Conservation (phyloP, 2,329 filamentous ascomycete genomes). For the Lachnellula cervina region DNA sequence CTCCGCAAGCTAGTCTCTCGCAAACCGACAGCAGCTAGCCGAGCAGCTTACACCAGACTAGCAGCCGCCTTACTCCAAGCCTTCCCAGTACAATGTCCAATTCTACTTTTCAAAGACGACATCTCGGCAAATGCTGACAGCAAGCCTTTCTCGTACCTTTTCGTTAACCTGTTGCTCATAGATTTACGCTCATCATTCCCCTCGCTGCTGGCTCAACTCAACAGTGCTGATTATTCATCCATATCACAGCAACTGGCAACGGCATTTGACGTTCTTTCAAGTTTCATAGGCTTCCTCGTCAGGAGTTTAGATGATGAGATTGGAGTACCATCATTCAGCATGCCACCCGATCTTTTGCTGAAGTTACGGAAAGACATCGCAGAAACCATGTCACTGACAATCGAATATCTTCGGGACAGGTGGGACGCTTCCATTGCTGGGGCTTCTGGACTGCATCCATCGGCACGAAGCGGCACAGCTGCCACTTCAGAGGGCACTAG, state of each 20-base stretch:
- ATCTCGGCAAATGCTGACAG: slow-evolving; percentile 25
- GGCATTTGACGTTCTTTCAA: slow-evolving; percentile 57
- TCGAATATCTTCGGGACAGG: slow-evolving; percentile 64
- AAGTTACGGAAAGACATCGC: slow-evolving; percentile 55
- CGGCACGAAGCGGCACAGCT: slow-evolving; percentile 43
- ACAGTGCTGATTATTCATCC: slow-evolving; percentile 46
- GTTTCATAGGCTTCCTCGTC: slow-evolving; percentile 54
- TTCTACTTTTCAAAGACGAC: slow-evolving; percentile 48
- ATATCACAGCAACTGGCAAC: slow-evolving; percentile 52
- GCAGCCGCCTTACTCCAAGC: slow-evolving; percentile 52
- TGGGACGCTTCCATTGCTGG: slow-evolving; percentile 64
- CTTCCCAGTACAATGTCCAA: slow-evolving; percentile 44
- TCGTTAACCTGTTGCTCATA: slow-evolving; percentile 60
- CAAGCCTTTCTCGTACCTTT: slow-evolving; percentile 56
- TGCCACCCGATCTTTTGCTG: slow-evolving; percentile 55
- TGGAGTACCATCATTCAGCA: slow-evolving; percentile 35
- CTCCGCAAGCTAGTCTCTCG: slow-evolving; percentile 51
- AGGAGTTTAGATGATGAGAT: slow-evolving; percentile 45
- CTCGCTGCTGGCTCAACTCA: slow-evolving; percentile 52
- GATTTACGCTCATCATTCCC: slow-evolving; percentile 62
- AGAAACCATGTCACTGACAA: slow-evolving; percentile 57
- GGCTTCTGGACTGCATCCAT: slow-evolving; percentile 55
- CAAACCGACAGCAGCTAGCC: slow-evolving; percentile 49
- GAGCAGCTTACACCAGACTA: slow-evolving; percentile 55
- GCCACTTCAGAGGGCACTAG: slow-evolving; percentile 41